These are phyloP conservation scores for Malus sylvestris DNA, from an alignment of 306 rosid genomes.

Conservation along the genomic window DNA sequence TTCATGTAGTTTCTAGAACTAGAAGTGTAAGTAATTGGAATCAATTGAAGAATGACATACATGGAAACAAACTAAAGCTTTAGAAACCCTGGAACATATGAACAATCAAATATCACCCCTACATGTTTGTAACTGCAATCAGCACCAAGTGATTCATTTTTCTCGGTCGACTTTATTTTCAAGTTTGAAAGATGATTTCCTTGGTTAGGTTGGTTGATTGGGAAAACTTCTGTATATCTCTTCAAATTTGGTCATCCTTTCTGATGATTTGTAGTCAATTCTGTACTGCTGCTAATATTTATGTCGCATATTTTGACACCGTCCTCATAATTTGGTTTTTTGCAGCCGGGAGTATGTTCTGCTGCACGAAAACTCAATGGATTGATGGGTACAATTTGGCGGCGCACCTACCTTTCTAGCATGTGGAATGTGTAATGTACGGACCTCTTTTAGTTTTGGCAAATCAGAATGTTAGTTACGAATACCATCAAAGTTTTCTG, in stretches of 20 bases:
- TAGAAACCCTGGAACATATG: neutral
- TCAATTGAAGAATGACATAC: neutral
- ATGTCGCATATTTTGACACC: neutral
- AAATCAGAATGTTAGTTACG: neutral
- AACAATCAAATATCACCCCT: neutral
- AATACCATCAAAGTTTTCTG: neutral
- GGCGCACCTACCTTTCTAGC: neutral
- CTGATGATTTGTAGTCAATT: neutral
- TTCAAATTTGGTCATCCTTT: neutral
- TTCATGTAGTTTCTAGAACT: too few relatives aligned
- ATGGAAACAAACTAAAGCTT: neutral
- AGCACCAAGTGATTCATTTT: neutral
- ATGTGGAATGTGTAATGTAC: neutral
- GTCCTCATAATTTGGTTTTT: constrained; percentile 11
- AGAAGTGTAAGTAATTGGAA: too few relatives aligned
- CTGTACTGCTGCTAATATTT: neutral
- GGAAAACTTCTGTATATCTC: neutral
- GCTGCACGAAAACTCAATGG: constrained; percentile 75
- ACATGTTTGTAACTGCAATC: too few relatives aligned
- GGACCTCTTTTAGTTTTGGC: constrained; percentile 3
- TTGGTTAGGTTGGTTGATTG: neutral
- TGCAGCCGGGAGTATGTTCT: constrained; percentile 94
- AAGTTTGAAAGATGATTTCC: neutral
- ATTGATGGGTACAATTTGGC: constrained; percentile 11
- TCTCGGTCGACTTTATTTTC: neutral